A percentile compares a stretch with the other conserved stretches of the same genome.
Conservation (phyloP, 2,329 filamentous ascomycete genomes). For the Trichoderma oligosporum region DNA sequence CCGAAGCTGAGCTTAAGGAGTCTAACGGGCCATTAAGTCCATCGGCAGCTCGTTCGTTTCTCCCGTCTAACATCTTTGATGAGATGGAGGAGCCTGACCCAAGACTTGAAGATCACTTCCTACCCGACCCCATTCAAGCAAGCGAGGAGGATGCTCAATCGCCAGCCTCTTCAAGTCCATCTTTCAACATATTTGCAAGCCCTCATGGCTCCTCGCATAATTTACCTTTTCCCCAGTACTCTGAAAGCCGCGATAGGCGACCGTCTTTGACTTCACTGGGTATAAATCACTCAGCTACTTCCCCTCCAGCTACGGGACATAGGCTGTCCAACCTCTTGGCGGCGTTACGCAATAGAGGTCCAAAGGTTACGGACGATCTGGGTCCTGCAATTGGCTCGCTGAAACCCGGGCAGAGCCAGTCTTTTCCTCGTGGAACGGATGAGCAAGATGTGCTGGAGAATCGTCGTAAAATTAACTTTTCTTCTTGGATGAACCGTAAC, state of each 20-base stretch:
- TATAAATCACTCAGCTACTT: conserved; percentile 39
- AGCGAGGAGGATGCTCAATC: conserved; percentile 52
- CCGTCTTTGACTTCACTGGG: conserved; percentile 33
- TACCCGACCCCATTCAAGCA: conserved; percentile 31
- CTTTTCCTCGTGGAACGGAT: conserved; percentile 62
- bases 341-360: conserved; percentile 56
- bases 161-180: conserved; percentile 56
- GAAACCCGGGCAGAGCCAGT: conserved; percentile 71
- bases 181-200: conserved; percentile 57
- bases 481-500: conserved; percentile 58
- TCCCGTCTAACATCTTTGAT: conserved; percentile 65
- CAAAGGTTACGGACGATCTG: conserved; percentile 50
- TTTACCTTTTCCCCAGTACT: conserved; percentile 51
- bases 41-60: conserved; percentile 62
- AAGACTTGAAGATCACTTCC: conserved; percentile 31
- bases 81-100: conserved; percentile 60
- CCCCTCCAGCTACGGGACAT: conserved; percentile 32
- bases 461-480: conserved; percentile 57
- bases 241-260: conserved; percentile 44
- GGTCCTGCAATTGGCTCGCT: conserved; percentile 65
- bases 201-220: conserved; percentile 59
- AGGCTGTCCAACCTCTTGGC: conserved; percentile 54
- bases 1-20: conserved; percentile 59
- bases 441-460: conserved; percentile 50
- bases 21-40: conserved; percentile 71